phyloP scores from a whole-genome alignment of 1,139 yeast genomes.

The Spencermartinsiella ligniputridi region DNA sequence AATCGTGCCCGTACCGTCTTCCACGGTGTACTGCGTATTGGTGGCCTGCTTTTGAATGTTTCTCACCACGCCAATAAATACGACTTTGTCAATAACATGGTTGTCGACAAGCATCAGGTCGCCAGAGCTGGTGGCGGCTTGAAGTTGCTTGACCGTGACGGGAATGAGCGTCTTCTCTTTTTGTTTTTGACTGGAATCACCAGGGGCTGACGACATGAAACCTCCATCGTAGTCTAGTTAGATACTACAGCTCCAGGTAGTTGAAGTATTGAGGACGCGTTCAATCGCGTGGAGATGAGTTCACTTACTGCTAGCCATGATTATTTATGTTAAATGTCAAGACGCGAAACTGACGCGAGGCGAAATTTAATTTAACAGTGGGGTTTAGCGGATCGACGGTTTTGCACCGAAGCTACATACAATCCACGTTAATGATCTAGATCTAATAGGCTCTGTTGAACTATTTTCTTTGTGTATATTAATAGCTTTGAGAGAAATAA shows the following conservation, averaged over 20 bases:
- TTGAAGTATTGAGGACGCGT: neutral
- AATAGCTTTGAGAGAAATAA: too few relatives aligned
- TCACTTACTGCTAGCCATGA: neutral
- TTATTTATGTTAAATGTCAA: neutral
- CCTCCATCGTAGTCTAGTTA: neutral
- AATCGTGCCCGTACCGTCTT: conserved; percentile 80
- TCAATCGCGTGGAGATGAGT: too few relatives aligned
- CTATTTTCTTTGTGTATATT: too few relatives aligned
- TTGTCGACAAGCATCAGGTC: conserved; percentile 69
- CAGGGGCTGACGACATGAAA: neutral
- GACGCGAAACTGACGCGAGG: neutral
- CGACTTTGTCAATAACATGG: conserved; percentile 54
- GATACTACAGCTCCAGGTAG: neutral
- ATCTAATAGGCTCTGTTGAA: too few relatives aligned
- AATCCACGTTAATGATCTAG: too few relatives aligned
- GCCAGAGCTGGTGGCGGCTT: conserved; percentile 58
- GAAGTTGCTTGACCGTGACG: conserved; percentile 76
- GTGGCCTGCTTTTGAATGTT: conserved; percentile 54
- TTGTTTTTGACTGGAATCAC: neutral
- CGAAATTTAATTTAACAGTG: neutral
- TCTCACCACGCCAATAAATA: conserved; percentile 63
- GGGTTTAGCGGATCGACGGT: too few relatives aligned
- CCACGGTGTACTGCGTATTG: conserved; percentile 52
- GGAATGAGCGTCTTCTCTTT: conserved; percentile 51
- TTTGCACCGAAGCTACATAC: too few relatives aligned